A percentile compares a stretch with the other conserved stretches of the same genome.
These are phyloP conservation scores for Thymus quinquecostatus DNA, from an alignment of 257 asterid species.

Conservation along the genomic window DNA sequence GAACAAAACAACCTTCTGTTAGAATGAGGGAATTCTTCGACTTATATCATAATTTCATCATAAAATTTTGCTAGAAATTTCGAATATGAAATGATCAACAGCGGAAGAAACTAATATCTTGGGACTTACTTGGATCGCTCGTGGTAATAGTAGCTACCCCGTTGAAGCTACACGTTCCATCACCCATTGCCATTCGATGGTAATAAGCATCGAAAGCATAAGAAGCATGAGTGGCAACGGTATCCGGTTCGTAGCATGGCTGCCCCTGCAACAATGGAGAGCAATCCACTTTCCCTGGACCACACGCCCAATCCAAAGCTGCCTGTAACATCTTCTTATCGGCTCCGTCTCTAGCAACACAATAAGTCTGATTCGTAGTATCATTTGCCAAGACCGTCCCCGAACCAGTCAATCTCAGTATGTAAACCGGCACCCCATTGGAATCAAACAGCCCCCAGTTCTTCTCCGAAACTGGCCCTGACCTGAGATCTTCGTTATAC, in stretches of 20 bases:
- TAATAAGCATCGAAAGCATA: conserved; percentile 94
- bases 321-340: conserved; percentile 85
- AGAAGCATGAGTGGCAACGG: conserved; percentile 68
- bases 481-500: conserved; percentile 76
- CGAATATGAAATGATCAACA: background rate
- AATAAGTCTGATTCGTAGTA: conserved; percentile 78
- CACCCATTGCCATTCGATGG: conserved; percentile 70
- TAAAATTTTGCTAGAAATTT: background rate
- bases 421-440: conserved; percentile 71
- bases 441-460: conserved; percentile 92
- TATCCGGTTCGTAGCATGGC: conserved; percentile 85
- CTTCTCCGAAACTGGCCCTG: conserved; percentile 79
- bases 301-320: conserved; percentile 94
- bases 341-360: conserved; percentile 76
- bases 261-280: conserved; percentile 66
- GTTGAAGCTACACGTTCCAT: conserved; percentile 83
- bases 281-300: conserved; percentile 90
- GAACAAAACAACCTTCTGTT: background rate
- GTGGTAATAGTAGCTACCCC: conserved; percentile 88
- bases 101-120: background rate
- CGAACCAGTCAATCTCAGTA: conserved; percentile 69
- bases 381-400: conserved; percentile 88
- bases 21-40: background rate
- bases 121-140: conserved; percentile 74
- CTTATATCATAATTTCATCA: background rate